phyloP scores from a whole-genome alignment of 2,329 filamentous ascomycete genomes.

The Phaeosphaeriaceae sp. region DNA sequence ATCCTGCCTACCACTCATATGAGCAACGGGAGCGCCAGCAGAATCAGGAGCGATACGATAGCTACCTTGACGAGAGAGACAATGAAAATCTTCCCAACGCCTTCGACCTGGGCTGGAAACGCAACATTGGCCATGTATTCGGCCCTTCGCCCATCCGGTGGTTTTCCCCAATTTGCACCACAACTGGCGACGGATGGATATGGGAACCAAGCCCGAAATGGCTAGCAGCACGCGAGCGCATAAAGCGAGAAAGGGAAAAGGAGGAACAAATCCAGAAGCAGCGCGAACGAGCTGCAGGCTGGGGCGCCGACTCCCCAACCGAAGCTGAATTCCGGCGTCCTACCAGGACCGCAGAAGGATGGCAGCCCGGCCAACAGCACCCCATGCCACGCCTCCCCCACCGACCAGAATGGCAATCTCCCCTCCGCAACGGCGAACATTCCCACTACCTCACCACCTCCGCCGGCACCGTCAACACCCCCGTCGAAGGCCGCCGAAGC shows the following conservation, averaged over 20 bases:
- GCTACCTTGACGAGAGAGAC: constrained; percentile 89
- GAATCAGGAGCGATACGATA: constrained; percentile 72
- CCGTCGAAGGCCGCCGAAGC: constrained; percentile 43
- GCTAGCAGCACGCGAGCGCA: constrained; percentile 70
- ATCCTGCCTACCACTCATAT: constrained; percentile 50
- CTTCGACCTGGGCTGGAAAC: constrained; percentile 85
- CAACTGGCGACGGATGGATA: constrained; percentile 88
- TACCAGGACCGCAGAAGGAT: constrained; percentile 35
- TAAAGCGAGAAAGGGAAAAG: constrained; percentile 53
- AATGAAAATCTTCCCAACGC: constrained; percentile 87
- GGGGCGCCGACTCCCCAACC: constrained; percentile 60
- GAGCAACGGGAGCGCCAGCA: constrained; percentile 67
- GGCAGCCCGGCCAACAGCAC: constrained; percentile 37
- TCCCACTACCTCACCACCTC: constrained; percentile 44
- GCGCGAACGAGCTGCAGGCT: constrained; percentile 70
- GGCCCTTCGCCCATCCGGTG: constrained; percentile 76
- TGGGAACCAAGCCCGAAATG: constrained; percentile 89
- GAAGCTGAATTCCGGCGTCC: constrained; percentile 44
- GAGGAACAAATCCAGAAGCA: constrained; percentile 61
- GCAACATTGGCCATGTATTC: constrained; percentile 82
- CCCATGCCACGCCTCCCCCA: constrained; percentile 35
- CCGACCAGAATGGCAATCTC: constrained; percentile 41
- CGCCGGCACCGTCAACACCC: constrained; percentile 40
- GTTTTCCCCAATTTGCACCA: constrained; percentile 81
- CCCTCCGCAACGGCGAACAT: constrained; percentile 32